phyloP scores from a whole-genome alignment of 2,329 filamentous ascomycete genomes.

The Nemania bipapillata region DNA sequence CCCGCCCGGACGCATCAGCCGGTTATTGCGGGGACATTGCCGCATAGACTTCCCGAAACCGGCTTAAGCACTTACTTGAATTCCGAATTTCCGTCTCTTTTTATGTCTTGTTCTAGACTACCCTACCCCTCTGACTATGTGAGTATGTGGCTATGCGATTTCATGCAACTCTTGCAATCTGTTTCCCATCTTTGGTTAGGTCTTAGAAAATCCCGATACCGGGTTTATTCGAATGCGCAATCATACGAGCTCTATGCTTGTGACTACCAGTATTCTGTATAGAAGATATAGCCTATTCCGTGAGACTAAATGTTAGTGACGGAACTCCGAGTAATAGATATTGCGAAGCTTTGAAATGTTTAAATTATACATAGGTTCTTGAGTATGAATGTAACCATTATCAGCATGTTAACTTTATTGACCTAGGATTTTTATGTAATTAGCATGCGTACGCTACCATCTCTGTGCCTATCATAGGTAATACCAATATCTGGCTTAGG shows the following conservation, averaged over 20 bases:
- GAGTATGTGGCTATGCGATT: not conserved
- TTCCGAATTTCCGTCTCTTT: not conserved
- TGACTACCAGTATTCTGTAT: not conserved
- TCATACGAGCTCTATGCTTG: not conserved
- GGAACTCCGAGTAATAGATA: not conserved
- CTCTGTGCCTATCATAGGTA: no score
- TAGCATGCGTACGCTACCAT: not conserved
- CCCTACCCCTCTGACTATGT: not conserved
- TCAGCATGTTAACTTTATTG: not conserved
- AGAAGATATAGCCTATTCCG: constrained; percentile 5
- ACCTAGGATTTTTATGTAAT: not conserved
- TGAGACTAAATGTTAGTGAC: not conserved
- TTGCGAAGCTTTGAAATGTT: not conserved
- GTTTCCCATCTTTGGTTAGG: constrained; percentile 11
- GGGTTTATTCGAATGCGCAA: constrained; percentile 1
- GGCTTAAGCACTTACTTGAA: constrained; percentile 33
- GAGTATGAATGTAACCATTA: not conserved
- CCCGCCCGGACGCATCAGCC: constrained; percentile 38
- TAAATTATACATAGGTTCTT: no score
- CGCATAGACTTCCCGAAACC: constrained; percentile 48
- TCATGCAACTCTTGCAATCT: constrained; percentile 27
- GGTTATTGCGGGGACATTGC: constrained; percentile 44
- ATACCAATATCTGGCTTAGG: no score
- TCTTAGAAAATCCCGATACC: constrained; percentile 10
- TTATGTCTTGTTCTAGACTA: constrained; percentile 20